Conservation (phyloP, 768 basidiomycete species). For the Termitomyces sp. region DNA sequence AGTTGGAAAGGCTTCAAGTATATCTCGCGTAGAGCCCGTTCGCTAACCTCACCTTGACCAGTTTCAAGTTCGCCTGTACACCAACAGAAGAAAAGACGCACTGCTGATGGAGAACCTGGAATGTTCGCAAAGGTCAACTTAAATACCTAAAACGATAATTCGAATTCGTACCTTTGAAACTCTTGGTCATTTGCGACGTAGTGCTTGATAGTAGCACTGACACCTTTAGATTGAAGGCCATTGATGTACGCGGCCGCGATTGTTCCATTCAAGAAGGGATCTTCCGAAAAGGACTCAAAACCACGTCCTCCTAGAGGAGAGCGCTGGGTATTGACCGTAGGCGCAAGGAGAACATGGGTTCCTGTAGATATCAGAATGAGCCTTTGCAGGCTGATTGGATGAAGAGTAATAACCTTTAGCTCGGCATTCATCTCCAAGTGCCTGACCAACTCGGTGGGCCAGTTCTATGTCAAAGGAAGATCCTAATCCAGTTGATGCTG, state of each 20-base stretch:
- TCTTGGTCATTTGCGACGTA: constrained; percentile 65
- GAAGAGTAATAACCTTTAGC: constrained; percentile 36
- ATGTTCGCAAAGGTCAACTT: not conserved
- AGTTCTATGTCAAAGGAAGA: constrained; percentile 55
- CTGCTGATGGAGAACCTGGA: constrained; percentile 43
- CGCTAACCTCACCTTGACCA: constrained; percentile 40
- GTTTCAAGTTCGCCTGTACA: not conserved
- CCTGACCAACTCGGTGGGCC: constrained; percentile 40
- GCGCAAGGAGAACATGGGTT: constrained; percentile 50
- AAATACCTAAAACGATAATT: not conserved
- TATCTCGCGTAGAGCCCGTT: constrained; percentile 50
- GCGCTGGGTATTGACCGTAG: constrained; percentile 65
- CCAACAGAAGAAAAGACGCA: constrained; percentile 15
- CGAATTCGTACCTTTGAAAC: constrained; percentile 37
- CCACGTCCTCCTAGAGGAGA: constrained; percentile 51
- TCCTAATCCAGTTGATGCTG: constrained; percentile 52
- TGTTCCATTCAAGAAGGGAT: constrained; percentile 51
- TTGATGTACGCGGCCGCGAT: constrained; percentile 61
- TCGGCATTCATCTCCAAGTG: constrained; percentile 50
- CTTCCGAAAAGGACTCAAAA: constrained; percentile 66
- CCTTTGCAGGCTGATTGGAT: constrained; percentile 3
- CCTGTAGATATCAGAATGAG: constrained; percentile 20
- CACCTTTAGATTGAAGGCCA: constrained; percentile 55
- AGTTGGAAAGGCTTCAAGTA: constrained; percentile 64
- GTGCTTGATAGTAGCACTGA: constrained; percentile 64